These are phyloP conservation scores for Didymella lethalis DNA, from an alignment of 2,329 filamentous ascomycete genomes.

Conservation along the genomic window DNA sequence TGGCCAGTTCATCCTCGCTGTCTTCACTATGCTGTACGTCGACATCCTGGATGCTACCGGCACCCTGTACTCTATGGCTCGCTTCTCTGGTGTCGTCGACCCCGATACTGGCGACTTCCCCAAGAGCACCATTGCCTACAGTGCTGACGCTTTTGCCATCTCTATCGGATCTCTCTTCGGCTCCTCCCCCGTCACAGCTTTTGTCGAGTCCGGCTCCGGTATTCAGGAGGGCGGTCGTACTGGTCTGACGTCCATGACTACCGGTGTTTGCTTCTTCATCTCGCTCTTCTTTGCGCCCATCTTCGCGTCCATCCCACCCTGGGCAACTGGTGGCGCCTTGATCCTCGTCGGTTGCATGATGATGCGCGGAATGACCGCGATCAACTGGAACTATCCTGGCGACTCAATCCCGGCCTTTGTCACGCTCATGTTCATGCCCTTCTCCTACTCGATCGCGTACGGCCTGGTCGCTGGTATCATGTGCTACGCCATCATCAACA, in stretches of 20 bases:
- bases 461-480: conserved; percentile 83
- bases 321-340: conserved; percentile 88
- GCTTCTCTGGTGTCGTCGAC: conserved; percentile 81
- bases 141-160: conserved; percentile 81
- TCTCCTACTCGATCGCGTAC: conserved; percentile 88
- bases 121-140: conserved; percentile 82
- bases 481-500: conserved; percentile 79
- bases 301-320: conserved; percentile 86
- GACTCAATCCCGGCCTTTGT: conserved; percentile 86
- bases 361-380: conserved; percentile 77
- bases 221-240: conserved; percentile 88
- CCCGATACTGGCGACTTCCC: conserved; percentile 86
- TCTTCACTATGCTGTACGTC: conserved; percentile 89
- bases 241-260: conserved; percentile 78
- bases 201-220: conserved; percentile 85
- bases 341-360: conserved; percentile 87
- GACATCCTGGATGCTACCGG: conserved; percentile 85
- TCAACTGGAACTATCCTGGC: conserved; percentile 85
- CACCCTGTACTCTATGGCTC: conserved; percentile 88
- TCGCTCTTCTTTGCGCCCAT: conserved; percentile 90
- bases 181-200: conserved; percentile 82
- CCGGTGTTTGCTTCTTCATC: conserved; percentile 79
- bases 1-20: conserved; percentile 79
- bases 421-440: conserved; percentile 85
- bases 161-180: conserved; percentile 82